A percentile compares a stretch with the other conserved stretches of the same genome.
Conservation (phyloP, 2,329 filamentous ascomycete species). For the Ampelomyces quisqualis region DNA sequence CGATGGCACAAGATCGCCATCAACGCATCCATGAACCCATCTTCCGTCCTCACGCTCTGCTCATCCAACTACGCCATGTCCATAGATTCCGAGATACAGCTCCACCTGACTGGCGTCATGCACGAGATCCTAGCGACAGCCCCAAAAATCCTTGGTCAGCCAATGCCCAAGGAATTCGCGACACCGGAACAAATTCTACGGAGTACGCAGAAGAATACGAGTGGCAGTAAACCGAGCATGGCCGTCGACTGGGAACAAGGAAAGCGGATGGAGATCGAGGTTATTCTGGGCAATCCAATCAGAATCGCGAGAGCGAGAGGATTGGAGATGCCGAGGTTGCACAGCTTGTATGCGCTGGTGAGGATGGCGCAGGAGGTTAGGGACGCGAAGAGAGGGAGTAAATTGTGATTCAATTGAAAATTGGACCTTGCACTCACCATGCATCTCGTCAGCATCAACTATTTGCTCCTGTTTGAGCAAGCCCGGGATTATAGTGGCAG, state of each 20-base stretch:
- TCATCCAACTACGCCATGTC: conserved; percentile 67
- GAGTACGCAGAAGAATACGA: conserved; percentile 63
- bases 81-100: conserved; percentile 61
- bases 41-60: conserved; percentile 66
- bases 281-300: conserved; percentile 70
- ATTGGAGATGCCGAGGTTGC: conserved; percentile 65
- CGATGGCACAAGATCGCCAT: conserved; percentile 78
- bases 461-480: no score
- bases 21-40: conserved; percentile 74
- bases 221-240: conserved; percentile 64
- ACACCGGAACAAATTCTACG: conserved; percentile 62
- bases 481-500: no score
- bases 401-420: conserved; percentile 2
- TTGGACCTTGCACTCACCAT: no score
- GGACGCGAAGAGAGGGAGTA: conserved; percentile 40
- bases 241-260: conserved; percentile 68
- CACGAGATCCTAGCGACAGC: conserved; percentile 66
- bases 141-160: conserved; percentile 62
- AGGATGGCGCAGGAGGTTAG: conserved; percentile 61
- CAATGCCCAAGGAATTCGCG: conserved; percentile 62
- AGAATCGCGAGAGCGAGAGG: conserved; percentile 63
- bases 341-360: conserved; percentile 66
- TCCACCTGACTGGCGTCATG: conserved; percentile 67
- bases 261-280: conserved; percentile 68
- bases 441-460: no score